Conservation (phyloP, 768 basidiomycete genomes). For the Tricholoma sp. region DNA sequence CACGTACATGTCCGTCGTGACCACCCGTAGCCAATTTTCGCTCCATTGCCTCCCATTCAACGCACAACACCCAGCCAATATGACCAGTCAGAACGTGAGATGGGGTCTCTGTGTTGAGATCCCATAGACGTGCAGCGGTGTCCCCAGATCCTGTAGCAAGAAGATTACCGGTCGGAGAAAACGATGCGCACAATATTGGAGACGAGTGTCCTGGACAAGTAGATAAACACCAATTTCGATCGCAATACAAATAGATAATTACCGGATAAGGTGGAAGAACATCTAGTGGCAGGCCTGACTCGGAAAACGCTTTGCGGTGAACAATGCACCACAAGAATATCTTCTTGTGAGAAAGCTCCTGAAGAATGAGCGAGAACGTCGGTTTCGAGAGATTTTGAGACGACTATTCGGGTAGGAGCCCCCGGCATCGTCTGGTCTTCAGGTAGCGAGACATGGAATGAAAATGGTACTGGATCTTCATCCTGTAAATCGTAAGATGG, state of each 20-base stretch:
- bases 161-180: slow-evolving; percentile 87
- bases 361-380: slow-evolving; percentile 77
- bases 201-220: slow-evolving; percentile 69
- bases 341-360: slow-evolving; percentile 74
- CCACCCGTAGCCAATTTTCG: slow-evolving; percentile 89
- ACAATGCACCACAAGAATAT: slow-evolving; percentile 82
- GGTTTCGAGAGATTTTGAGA: slow-evolving; percentile 76
- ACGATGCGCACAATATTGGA: slow-evolving; percentile 91
- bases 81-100: slow-evolving; percentile 85
- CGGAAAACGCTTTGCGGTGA: slow-evolving; percentile 95
- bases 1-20: slow-evolving; percentile 80
- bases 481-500: slow-evolving; percentile 34
- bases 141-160: slow-evolving; percentile 97
- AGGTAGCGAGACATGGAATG: slow-evolving; percentile 80
- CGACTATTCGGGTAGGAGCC: slow-evolving; percentile 71
- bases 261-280: slow-evolving; percentile 89
- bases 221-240: neutral
- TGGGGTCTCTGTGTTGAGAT: slow-evolving; percentile 88
- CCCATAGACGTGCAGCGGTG: slow-evolving; percentile 89
- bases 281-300: slow-evolving; percentile 89
- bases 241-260: slow-evolving; percentile 15
- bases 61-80: slow-evolving; percentile 93
- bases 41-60: slow-evolving; percentile 96
- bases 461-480: slow-evolving; percentile 89
- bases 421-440: slow-evolving; percentile 44